phyloP scores from a whole-genome alignment of 2,329 filamentous ascomycete species.

The Cercospora berteroae region DNA sequence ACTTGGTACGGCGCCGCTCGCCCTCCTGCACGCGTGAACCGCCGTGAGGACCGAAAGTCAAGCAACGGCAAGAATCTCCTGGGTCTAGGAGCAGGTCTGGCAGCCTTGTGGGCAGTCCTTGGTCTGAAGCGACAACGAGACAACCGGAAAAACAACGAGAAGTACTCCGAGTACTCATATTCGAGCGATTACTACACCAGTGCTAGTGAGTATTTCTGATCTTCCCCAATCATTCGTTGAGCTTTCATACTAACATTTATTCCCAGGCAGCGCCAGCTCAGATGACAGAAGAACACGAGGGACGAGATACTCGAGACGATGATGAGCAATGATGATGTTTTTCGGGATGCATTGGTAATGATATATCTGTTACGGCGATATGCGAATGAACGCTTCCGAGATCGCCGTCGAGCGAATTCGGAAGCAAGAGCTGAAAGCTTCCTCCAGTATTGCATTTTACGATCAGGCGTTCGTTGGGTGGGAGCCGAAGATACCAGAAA shows the following conservation, averaged over 20 bases:
- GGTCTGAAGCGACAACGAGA: slow-evolving; percentile 48
- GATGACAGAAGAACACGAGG: slow-evolving; percentile 27
- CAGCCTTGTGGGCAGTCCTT: slow-evolving; percentile 45
- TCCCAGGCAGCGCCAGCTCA: slow-evolving; percentile 28
- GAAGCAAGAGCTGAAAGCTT: background rate
- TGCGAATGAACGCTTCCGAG: background rate
- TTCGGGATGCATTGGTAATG: background rate
- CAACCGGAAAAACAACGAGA: slow-evolving; percentile 41
- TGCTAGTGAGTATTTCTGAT: slow-evolving; percentile 44
- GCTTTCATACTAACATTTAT: slow-evolving; percentile 16
- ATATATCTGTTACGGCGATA: slow-evolving; percentile 1
- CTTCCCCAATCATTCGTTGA: background rate
- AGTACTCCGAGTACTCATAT: slow-evolving; percentile 42
- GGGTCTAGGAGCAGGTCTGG: slow-evolving; percentile 45
- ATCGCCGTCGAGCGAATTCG: background rate
- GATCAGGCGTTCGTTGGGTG: background rate
- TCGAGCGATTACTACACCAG: slow-evolving; percentile 50
- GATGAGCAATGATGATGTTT: slow-evolving; percentile 7
- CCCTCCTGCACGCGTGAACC: slow-evolving; percentile 35
- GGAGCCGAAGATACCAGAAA: background rate
- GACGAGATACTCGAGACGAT: slow-evolving; percentile 22
- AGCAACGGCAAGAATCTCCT: slow-evolving; percentile 36
- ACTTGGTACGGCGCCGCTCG: slow-evolving; percentile 47
- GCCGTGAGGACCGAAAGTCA: slow-evolving; percentile 39
- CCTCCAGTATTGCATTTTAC: background rate